Evolutionary conservation across 495 filamentous ascomycete genomes (phyloP).

Genomic region (Glarea lozoyensis): DNA sequence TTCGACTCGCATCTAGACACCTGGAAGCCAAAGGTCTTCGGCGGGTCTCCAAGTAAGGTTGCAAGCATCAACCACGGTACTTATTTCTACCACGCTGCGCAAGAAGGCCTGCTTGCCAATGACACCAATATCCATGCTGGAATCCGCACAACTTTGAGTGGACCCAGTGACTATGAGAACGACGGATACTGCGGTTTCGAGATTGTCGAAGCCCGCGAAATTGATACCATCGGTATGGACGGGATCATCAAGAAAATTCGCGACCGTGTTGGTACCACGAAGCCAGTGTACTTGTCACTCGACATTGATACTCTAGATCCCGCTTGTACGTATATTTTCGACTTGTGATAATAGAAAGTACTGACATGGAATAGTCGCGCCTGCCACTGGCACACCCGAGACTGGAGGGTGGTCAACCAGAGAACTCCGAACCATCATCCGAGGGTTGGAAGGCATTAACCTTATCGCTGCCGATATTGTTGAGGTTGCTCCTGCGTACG

Average conservation of each 20-base stretch:
- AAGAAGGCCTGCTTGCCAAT: constrained; percentile 64
- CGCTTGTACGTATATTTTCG: constrained; percentile 45
- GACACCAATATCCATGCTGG: constrained; percentile 75
- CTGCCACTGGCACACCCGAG: constrained; percentile 69
- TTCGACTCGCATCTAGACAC: constrained; percentile 58
- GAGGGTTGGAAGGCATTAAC: constrained; percentile 65
- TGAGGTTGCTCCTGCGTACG: constrained; percentile 58
- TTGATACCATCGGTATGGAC: constrained; percentile 60
- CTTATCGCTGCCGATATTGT: constrained; percentile 64
- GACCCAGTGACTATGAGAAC: constrained; percentile 65
- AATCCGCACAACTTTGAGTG: constrained; percentile 67
- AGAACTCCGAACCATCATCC: constrained; percentile 61
- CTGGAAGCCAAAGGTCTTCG: constrained; percentile 54
- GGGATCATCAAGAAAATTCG: constrained; percentile 69
- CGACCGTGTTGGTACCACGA: constrained; percentile 53
- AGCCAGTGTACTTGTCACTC: constrained; percentile 66
- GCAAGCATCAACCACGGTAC: constrained; percentile 71
- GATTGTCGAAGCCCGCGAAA: constrained; percentile 67
- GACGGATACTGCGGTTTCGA: constrained; percentile 74
- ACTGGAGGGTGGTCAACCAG: constrained; percentile 72
- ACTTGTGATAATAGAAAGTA: neutral
- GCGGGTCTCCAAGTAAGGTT: constrained; percentile 51
- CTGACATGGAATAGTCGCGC: constrained; percentile 43
- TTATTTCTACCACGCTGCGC: constrained; percentile 66
- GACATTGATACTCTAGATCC: constrained; percentile 77